A percentile compares a stretch with the other conserved stretches of the same genome.
phyloP scores from a whole-genome alignment of 2,329 filamentous ascomycete species.

The Penicillium sp. region DNA sequence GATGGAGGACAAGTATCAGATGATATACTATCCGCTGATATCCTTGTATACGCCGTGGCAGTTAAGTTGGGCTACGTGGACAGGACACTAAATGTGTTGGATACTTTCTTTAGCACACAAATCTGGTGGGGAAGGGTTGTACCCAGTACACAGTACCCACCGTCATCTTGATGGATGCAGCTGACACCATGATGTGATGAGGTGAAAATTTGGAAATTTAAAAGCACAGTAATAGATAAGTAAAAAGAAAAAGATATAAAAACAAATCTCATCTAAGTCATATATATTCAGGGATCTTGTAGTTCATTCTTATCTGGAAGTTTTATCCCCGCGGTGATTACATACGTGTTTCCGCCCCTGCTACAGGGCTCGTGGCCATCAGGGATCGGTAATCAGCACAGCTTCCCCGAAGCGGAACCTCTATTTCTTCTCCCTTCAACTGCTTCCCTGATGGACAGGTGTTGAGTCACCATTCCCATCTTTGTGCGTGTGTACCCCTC shows the following conservation, averaged over 20 bases:
- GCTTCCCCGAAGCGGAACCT: constrained; percentile 12
- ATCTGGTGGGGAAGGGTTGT: constrained; percentile 19
- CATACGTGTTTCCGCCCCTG: constrained; percentile 7
- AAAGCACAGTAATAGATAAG: not conserved
- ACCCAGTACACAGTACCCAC: constrained; percentile 24
- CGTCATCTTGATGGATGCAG: not conserved
- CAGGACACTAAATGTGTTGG: constrained; percentile 1
- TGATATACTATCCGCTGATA: not conserved
- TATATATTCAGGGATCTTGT: constrained; percentile 3
- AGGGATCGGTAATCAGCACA: constrained; percentile 13
- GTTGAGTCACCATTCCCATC: constrained; percentile 17
- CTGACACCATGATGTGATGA: constrained; percentile 4
- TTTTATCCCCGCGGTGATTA: constrained; percentile 6
- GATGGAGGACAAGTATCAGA: not conserved
- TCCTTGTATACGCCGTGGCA: constrained; percentile 26
- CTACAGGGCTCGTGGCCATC: constrained; percentile 6
- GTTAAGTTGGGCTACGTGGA: constrained; percentile 24
- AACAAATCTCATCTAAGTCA: not conserved
- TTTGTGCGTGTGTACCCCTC: not conserved
- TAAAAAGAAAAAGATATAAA: not conserved
- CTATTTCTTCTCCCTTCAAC: constrained; percentile 14
- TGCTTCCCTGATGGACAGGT: constrained; percentile 22
- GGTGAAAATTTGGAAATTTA: not conserved
- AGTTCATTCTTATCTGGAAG: constrained; percentile 4
- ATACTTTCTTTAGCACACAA: constrained; percentile 11